Percentiles rank a stretch among this genome's conserved stretches.
phyloP scores from a whole-genome alignment of 768 basidiomycete species.

The Lyophyllum semitale region DNA sequence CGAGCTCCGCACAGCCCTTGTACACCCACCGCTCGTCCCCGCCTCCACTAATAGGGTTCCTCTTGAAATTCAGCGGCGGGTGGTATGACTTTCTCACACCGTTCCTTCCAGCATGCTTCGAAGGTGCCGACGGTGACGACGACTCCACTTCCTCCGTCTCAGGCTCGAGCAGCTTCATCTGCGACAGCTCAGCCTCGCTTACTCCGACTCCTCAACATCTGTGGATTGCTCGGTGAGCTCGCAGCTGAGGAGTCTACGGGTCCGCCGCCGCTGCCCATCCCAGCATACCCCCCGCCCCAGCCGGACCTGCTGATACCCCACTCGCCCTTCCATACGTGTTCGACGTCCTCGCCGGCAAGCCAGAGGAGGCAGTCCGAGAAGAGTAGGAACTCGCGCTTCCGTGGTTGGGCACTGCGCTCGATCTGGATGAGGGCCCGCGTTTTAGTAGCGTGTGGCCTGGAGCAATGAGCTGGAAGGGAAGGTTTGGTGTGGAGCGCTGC shows the following conservation, averaged over 20 bases:
- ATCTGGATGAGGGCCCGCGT: constrained; percentile 63
- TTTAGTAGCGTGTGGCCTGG: constrained; percentile 83
- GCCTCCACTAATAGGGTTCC: constrained; percentile 40
- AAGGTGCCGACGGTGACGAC: constrained; percentile 20
- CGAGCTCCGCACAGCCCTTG: constrained; percentile 67
- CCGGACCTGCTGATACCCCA: constrained; percentile 31
- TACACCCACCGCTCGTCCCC: constrained; percentile 75
- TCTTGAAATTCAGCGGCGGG: constrained; percentile 32
- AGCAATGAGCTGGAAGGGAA: constrained; percentile 76
- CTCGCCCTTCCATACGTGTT: constrained; percentile 33
- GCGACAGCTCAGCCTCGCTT: constrained; percentile 58
- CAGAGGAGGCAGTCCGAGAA: constrained; percentile 84
- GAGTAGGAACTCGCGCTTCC: constrained; percentile 73
- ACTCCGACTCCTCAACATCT: constrained; percentile 48
- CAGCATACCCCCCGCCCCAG: constrained; percentile 17
- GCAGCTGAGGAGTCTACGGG: constrained; percentile 16
- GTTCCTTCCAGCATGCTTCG: constrained; percentile 10
- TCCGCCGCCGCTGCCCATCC: constrained; percentile 17
- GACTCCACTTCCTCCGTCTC: constrained; percentile 3
- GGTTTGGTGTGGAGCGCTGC: constrained; percentile 73
- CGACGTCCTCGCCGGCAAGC: constrained; percentile 58
- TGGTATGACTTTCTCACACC: constrained; percentile 22
- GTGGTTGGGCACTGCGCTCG: constrained; percentile 49
- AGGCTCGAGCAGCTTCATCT: constrained; percentile 7
- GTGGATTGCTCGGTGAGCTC: constrained; percentile 22